phyloP scores from a whole-genome alignment of 129 eudicot genomes.

The Centrapalus pauciflorus region DNA sequence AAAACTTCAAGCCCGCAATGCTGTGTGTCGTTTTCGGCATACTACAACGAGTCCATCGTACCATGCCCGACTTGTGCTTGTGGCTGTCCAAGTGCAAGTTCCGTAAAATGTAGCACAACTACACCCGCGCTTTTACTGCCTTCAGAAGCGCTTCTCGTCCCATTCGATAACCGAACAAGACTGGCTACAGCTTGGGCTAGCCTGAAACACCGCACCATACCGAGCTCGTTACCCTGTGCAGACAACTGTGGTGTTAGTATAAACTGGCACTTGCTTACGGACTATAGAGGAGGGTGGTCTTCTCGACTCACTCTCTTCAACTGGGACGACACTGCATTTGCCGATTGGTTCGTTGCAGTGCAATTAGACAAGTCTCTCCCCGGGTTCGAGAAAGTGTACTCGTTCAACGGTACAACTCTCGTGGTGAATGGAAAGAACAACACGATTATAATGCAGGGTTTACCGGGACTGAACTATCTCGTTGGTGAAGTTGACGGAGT shows the following conservation, averaged over 20 bases:
- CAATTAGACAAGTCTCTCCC: conserved; percentile 44
- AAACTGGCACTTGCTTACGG: conserved; percentile 72
- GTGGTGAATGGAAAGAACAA: conserved; percentile 28
- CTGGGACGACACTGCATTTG: conserved; percentile 64
- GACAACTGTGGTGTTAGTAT: conserved; percentile 83
- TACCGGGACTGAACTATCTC: conserved; percentile 60
- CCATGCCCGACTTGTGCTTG: conserved; percentile 83
- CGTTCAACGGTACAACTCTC: conserved; percentile 56
- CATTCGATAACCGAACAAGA: conserved; percentile 63
- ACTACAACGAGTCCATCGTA: conserved; percentile 65
- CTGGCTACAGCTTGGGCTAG: conserved; percentile 65
- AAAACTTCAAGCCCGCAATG: conserved; percentile 52
- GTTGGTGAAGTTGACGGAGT: conserved; percentile 55
- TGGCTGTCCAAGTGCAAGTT: conserved; percentile 47
- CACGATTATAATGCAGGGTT: conserved; percentile 76
- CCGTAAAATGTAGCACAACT: conserved; percentile 45
- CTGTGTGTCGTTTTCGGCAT: conserved; percentile 83
- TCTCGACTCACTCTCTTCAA: conserved; percentile 74
- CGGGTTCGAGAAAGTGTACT: conserved; percentile 58
- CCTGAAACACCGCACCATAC: conserved; percentile 47
- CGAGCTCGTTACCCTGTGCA: conserved; percentile 60
- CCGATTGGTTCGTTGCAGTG: conserved; percentile 77
- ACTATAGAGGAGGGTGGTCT: conserved; percentile 67
- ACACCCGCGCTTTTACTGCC: conserved; percentile 72
- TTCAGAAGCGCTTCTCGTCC: conserved; percentile 65